Percentiles rank a stretch among this genome's conserved stretches.
Conservation (phyloP, 208 protist genomes). For the Tritrichomonas foetus region DNA sequence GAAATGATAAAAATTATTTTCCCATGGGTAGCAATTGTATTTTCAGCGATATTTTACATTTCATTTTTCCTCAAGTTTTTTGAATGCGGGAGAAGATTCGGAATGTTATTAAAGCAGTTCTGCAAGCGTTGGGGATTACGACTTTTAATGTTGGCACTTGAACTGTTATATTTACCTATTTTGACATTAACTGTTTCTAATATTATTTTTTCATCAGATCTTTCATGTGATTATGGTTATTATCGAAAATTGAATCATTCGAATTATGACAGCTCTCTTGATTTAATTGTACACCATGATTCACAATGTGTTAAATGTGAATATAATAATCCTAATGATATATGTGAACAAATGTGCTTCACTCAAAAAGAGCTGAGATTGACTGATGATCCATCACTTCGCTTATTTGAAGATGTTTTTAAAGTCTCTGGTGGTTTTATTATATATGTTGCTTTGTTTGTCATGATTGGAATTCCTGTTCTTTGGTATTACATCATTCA, state of each 20-base stretch:
- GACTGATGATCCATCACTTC: neutral
- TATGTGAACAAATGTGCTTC: neutral
- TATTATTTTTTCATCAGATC: neutral
- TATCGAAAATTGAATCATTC: neutral
- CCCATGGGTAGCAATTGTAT: neutral
- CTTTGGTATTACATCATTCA: neutral
- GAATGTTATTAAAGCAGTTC: neutral
- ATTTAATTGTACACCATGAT: neutral
- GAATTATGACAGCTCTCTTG: neutral
- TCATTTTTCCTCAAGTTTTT: neutral
- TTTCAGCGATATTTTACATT: neutral
- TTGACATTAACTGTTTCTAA: neutral
- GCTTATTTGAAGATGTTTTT: neutral
- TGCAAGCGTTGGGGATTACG: neutral
- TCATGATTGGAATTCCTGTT: neutral
- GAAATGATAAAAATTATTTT: neutral
- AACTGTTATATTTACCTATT: conserved; percentile 9
- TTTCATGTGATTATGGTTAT: neutral
- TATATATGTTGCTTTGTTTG: neutral
- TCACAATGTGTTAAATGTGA: neutral
- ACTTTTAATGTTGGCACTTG: neutral
- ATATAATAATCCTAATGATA: neutral
- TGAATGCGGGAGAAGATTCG: neutral
- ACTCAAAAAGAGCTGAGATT: neutral
- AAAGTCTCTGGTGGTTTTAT: neutral